Evolutionary conservation across 2,329 filamentous ascomycete species (phyloP), one percentile per base, ranked within the genome.

Genomic region (Chrysoporthe puriensis): DNA sequence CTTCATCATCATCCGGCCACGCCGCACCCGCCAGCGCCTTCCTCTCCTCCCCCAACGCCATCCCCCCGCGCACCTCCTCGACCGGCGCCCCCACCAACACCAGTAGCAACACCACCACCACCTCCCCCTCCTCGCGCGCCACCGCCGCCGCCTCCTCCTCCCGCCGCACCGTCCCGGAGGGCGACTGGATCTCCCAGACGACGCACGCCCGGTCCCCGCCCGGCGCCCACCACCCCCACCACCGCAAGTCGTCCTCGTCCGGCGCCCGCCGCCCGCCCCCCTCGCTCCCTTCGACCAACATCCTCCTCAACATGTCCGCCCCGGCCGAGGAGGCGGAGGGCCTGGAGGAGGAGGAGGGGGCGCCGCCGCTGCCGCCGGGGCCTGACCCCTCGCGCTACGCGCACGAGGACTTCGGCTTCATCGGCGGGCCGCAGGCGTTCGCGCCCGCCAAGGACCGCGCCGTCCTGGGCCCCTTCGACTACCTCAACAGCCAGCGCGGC

Each of bases 391-490:
- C 78, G 68, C 84, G 85, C 66, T 88, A 85, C 70, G 85, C 83
- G 70, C 80, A 81, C 62, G 83, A 86, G 69, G 84, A 88, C 74
- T 81, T 88, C 71, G 82, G 86, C 76, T 86, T 84, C 74, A 70
- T 70, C 46, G 79, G 78, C 2, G 77, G 80, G 3, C 79, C 78
- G 71, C 81, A 80, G 68, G 82, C 84, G 21, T 96, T 92, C 92
- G 88, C 86, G 7, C 78, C 83, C 1, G 86, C 91, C 73, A 95
- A 96, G 81, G 92, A 96, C 77, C 88, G 87, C 77, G 89, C 95
- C 69, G 82, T 96, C 64, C 82, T 90, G 60, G 93, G 90, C 0
- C 93, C 93, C 0, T 97, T 89, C 74, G 90, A 95, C 75, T 96
- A 97, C 77, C 85, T 96, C 70, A 86, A 89, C 74, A 86, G 87